Base-by-base conservation (phyloP, 768 basidiomycete species). In the Pholiota microspora region DNA sequence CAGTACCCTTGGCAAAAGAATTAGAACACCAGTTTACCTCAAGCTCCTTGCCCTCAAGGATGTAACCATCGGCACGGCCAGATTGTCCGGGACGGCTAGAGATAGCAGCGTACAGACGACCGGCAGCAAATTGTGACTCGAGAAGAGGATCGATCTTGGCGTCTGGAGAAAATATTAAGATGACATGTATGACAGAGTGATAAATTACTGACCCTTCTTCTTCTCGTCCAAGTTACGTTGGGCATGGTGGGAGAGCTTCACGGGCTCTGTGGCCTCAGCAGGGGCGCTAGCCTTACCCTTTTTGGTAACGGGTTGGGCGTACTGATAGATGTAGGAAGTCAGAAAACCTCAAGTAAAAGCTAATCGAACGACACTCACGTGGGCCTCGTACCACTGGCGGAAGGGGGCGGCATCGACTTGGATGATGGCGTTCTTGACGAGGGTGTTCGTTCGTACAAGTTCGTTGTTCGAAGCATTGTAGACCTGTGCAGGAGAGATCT, bases 401-500 rank as follows among this genome's bases (percentile, higher is more conserved):
- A 98, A 99, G 59, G 97, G 97, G 28, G 96, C 87, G 59, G 97
- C 96, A 78, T 99, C 97, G 68, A 99, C 74, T 73, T 98, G 95
- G 74, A 99, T 92, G 77, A 99, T 89, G 62, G 90, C 90, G 58
- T 88, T 81, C 82, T 96, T 98, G 71, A 99, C 97, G 54, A 99
- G 87, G 52, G 97, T 99, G 81, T 99, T 98, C 67, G 97, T 99
- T 67, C 97, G 92, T 70, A 99, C 96, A 68, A 98, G 86, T 77
- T 99, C 97, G 78, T 99, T 99, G 86, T 98, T 99, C 60, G 97
- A 95, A 44, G 97, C 86, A 73, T 98, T 99, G 85, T 98, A 99
- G 46, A 94, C 91, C 94, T 95, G 23, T 21, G 8, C 7, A 42
- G 2, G 25, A 53, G 13, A 40, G 31, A 36, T 32, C 29, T 54